A percentile compares a stretch with the other conserved stretches of the same genome.
Evolutionary conservation across 1,139 yeast genomes (phyloP).

Genomic region (Protomyces macrosporus): DNA sequence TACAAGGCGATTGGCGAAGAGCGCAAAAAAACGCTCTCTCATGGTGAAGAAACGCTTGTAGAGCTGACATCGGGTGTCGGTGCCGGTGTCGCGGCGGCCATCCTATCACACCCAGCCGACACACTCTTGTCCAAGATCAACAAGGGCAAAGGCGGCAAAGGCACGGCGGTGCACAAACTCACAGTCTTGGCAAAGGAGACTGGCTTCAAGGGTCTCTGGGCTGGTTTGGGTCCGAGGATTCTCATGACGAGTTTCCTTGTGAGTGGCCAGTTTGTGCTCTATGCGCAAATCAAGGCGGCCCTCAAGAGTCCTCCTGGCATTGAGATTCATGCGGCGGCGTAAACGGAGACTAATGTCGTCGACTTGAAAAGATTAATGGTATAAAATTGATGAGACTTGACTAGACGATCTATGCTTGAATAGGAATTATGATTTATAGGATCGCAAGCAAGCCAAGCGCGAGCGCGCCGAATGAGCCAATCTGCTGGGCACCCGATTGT

Average conservation of each 20-base stretch:
- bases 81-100: slow-evolving; percentile 85
- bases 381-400: too few relatives aligned
- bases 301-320: slow-evolving; percentile 74
- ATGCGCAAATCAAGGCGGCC: slow-evolving; percentile 87
- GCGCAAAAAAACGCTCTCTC: slow-evolving; percentile 44
- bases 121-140: slow-evolving; percentile 82
- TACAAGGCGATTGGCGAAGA: slow-evolving; percentile 56
- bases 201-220: slow-evolving; percentile 90
- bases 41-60: slow-evolving; percentile 48
- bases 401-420: too few relatives aligned
- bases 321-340: slow-evolving; percentile 10
- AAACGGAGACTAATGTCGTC: background rate
- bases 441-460: background rate
- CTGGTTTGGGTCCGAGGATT: slow-evolving; percentile 88
- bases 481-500: background rate
- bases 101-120: slow-evolving; percentile 88
- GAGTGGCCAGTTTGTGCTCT: slow-evolving; percentile 92
- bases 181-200: slow-evolving; percentile 59
- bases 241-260: slow-evolving; percentile 95
- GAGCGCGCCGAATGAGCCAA: background rate
- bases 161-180: slow-evolving; percentile 57
- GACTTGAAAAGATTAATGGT: too few relatives aligned
- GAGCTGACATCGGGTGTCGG: slow-evolving; percentile 79
- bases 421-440: background rate
- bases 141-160: slow-evolving; percentile 58